Base-by-base conservation (phyloP, 1,139 yeast genomes). In the Keqinozyma sinolaborantium region DNA sequence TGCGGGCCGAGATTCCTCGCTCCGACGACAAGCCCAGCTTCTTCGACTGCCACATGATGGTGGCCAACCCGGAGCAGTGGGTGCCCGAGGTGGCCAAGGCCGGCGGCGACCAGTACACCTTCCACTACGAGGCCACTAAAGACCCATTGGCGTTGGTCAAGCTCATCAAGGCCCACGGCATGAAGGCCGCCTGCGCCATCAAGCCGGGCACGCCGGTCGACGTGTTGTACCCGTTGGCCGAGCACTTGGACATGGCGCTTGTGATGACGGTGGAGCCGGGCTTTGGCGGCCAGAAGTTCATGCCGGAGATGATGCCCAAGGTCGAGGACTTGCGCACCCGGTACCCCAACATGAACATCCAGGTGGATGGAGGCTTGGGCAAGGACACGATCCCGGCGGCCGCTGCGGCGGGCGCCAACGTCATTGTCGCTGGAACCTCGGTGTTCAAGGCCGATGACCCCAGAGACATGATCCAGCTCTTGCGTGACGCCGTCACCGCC, bases 191-290 rank as follows among this genome's bases (percentile, higher is more conserved):
- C 1, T 82, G 95, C 65, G 95, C 97, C 8, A 71, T 92, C 49
- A 92, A 92, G 60, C 99, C 99, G 33, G 85, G 83, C 21, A 94
- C 99, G 1, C 81, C 94, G 1, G 95, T 86, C 16, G 95, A 84
- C 39, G 95, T 77, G 3, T 72, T 90, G 30, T 81, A 70, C 50
- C 92, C 86, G 19, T 63, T 86, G 44, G 94, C 81, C 20, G 81
- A 83, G 34, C 66, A 78, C 42, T 69, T 92, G 47, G 97, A 94
- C 56, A 85, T 92, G 95, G 92, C 88, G 6, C 71, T 92, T 40
- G 83, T 92, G 32, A 94, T 92, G 98, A 92, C 98, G 3, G 98
- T 92, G 27, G 98, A 92, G 60, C 98, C 98, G 6, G 98, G 98
- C 1, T 92, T 92, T 53, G 98, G 98, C 23, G 99, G 99, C 30